Conservation (phyloP, 106 monocot species). For the Hemerocallis citrina region DNA sequence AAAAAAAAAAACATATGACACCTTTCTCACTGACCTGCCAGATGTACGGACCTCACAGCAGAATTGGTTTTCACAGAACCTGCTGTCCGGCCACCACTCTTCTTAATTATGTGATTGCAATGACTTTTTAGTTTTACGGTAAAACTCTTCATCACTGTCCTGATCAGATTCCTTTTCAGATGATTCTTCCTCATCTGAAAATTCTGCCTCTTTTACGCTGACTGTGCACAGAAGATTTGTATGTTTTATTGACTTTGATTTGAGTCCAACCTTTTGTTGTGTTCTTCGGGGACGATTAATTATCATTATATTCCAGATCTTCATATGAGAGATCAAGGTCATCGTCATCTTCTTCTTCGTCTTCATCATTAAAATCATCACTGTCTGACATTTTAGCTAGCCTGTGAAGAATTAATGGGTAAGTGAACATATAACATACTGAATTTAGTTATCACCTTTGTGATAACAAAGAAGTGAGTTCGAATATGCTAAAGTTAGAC, state of each 20-base stretch:
- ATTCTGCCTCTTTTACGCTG: slow-evolving; percentile 43
- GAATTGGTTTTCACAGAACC: slow-evolving; percentile 14
- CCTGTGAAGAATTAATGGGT: slow-evolving; percentile 22
- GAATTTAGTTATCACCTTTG: too few species aligned
- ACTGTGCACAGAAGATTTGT: slow-evolving; percentile 22
- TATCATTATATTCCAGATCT: slow-evolving; percentile 43
- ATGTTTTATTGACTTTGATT: slow-evolving; percentile 31
- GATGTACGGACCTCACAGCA: slow-evolving; percentile 59
- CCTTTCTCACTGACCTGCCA: slow-evolving; percentile 66
- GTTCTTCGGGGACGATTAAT: slow-evolving; percentile 10
- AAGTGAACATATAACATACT: too few species aligned
- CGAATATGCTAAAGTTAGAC: too few species aligned
- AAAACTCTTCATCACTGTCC: slow-evolving; percentile 47
- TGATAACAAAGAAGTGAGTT: too few species aligned
- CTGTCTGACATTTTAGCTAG: slow-evolving; percentile 47
- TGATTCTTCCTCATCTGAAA: slow-evolving; percentile 53
- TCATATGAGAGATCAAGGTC: slow-evolving; percentile 60
- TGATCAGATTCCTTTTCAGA: slow-evolving; percentile 44
- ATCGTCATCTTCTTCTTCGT: slow-evolving; percentile 28
- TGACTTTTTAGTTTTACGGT: slow-evolving; percentile 28
- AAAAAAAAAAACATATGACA: too few species aligned
- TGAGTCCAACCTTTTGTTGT: slow-evolving; percentile 24
- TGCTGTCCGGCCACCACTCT: slow-evolving; percentile 9
- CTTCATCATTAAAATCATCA: slow-evolving; percentile 26
- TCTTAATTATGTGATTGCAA: slow-evolving; percentile 33